Base-by-base conservation (phyloP, 108 stramenopile species). In the Skeletonema potamos region DNA sequence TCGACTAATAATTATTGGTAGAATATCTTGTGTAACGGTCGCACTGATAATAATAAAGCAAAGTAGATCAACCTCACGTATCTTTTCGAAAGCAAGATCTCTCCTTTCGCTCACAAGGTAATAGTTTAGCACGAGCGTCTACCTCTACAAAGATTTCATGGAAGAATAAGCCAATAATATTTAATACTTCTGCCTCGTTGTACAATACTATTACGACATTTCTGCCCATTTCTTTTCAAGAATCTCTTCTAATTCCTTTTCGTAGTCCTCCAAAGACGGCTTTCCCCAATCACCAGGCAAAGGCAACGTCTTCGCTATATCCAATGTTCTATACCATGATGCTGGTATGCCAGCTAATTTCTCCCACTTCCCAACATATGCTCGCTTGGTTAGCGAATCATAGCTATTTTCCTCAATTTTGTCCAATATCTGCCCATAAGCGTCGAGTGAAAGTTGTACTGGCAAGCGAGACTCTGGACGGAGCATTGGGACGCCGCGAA, bases 331-430 rank as follows among this genome's bases (percentile, higher is more conserved):
- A 66, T 95, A 95, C 96, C 96, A 97, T 3, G 95, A 92, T 58
- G 85, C 85, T 22, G 98, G 98, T 60, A 98, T 85, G 12, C 90
- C 96, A 9, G 95, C 87, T 60, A 99, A 76, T 84, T 99, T 99
- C 68, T 99, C 96, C 81, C 89, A 88, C 72, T 99, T 99, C 39
- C 86, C 89, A 39, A 96, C 95, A 79, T 97, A 99, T 11, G 98
- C 98, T 60, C 98, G 83, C 57, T 90, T 94, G 33, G 89, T 89
- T 36, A 99, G 82, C 36, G 96, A 94, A 68, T 99, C 98, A 85
- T 94, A 99, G 0, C 81, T 87, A 76, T 99, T 97, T 28, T 83
- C 96, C 72, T 96, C 98, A 70, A 99, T 95, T 64, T 96, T 94
- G 64, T 88, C 87, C 66, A 99, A 83, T 67, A 99, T 99, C 58